A percentile compares a stretch with the other conserved stretches of the same genome.
Evolutionary conservation across 1,284 basidiomycete genomes (phyloP).

Genomic region (Ustilago trichophora): DNA sequence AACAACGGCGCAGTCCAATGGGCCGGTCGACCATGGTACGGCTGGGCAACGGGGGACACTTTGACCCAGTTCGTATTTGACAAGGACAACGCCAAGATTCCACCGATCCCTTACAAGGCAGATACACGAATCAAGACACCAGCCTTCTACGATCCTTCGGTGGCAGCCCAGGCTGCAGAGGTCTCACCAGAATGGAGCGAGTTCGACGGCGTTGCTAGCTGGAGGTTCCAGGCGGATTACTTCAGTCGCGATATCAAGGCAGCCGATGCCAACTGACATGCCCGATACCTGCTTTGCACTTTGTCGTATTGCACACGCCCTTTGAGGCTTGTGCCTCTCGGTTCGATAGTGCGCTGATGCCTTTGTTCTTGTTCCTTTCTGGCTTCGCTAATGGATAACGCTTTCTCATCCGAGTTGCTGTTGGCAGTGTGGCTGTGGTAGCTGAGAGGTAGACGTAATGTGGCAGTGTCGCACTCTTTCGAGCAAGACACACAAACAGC

Average conservation of each 20-base stretch:
- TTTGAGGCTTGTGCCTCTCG: too few species aligned
- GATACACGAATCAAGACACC: slow-evolving; percentile 15
- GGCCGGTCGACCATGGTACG: slow-evolving; percentile 43
- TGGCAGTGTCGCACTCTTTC: too few species aligned
- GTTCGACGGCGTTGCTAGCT: slow-evolving; percentile 24
- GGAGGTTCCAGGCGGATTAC: slow-evolving; percentile 39
- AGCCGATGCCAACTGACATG: slow-evolving; percentile 11
- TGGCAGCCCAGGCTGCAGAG: slow-evolving; percentile 1
- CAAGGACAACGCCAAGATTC: slow-evolving; percentile 9
- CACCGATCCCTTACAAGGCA: slow-evolving; percentile 32
- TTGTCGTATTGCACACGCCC: too few species aligned
- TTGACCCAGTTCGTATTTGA: slow-evolving; percentile 44
- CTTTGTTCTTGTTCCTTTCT: too few species aligned
- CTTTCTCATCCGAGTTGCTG: too few species aligned
- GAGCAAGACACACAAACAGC: too few species aligned
- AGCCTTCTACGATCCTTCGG: slow-evolving; percentile 34
- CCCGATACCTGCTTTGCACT: not conserved
- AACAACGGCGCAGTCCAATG: slow-evolving; percentile 27
- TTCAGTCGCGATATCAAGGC: slow-evolving; percentile 32
- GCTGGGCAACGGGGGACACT: slow-evolving; percentile 31
- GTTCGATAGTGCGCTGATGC: too few species aligned
- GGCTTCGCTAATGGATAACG: too few species aligned
- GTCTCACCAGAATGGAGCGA: slow-evolving; percentile 39
- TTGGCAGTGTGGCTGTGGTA: too few species aligned
- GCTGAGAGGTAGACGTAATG: too few species aligned